These are phyloP conservation scores for Lumnitzera littorea DNA, from an alignment of 345 rosid genomes.

Conservation along the genomic window DNA sequence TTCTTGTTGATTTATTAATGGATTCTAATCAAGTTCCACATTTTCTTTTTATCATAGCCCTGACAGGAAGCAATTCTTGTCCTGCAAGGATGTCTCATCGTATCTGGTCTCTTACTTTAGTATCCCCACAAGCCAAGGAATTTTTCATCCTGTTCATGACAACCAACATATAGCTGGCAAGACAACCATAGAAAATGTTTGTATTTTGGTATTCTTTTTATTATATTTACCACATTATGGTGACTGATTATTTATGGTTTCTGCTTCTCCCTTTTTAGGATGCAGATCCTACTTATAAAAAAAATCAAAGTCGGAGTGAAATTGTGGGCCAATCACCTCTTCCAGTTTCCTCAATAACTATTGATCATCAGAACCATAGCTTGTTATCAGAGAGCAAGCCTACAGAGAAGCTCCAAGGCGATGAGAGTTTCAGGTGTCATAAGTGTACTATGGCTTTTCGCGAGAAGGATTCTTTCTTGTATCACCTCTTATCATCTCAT, in stretches of 20 bases:
- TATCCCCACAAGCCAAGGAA: constrained; percentile 24
- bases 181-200: constrained; percentile 27
- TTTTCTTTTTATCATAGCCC: constrained; percentile 45
- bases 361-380: constrained; percentile 16
- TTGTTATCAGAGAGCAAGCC: constrained; percentile 8
- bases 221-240: not conserved
- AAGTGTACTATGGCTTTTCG: constrained; percentile 32
- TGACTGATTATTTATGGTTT: not conserved
- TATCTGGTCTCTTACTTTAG: constrained; percentile 32
- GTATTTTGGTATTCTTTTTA: constrained; percentile 6
- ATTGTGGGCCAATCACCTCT: constrained; percentile 15
- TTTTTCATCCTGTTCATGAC: constrained; percentile 15
- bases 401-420: constrained; percentile 10
- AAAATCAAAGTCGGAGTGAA: constrained; percentile 18
- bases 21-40: constrained; percentile 14
- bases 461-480: constrained; percentile 30
- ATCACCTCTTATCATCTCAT: constrained; percentile 37
- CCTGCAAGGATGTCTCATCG: constrained; percentile 62
- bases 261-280: constrained; percentile 18
- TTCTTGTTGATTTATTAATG: too few relatives aligned
- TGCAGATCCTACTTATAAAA: constrained; percentile 13
- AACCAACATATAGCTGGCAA: constrained; percentile 10
- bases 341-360: constrained; percentile 16
- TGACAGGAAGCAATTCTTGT: constrained; percentile 59
- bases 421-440: constrained; percentile 32